These are phyloP conservation scores for Mimosa bimucronata DNA, from an alignment of 306 rosid genomes.

Conservation along the genomic window DNA sequence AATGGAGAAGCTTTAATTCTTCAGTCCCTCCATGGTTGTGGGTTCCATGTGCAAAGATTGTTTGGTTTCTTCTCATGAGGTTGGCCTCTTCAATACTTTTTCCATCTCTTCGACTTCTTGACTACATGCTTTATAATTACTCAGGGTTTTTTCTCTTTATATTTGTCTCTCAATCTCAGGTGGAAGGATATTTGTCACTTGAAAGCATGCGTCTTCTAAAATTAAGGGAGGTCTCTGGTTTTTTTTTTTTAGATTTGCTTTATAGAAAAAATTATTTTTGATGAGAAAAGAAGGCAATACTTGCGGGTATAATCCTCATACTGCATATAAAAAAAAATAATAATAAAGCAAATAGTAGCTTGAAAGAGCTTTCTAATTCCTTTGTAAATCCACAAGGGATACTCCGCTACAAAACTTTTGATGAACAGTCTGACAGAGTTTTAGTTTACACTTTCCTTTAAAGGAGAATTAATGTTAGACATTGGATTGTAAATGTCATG, in stretches of 20 bases:
- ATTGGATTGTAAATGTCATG: too few relatives aligned
- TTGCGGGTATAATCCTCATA: background rate
- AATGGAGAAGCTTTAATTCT: too few relatives aligned
- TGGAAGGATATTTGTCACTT: too few relatives aligned
- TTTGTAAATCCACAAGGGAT: background rate
- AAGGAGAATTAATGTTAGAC: constrained; percentile 21
- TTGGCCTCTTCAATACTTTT: constrained; percentile 31
- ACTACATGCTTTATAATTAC: constrained; percentile 8
- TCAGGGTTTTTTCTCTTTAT: constrained; percentile 20
- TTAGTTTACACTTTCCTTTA: constrained; percentile 33
- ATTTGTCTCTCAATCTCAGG: constrained; percentile 40
- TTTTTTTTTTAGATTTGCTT: background rate
- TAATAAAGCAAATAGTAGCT: background rate
- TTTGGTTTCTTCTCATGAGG: constrained; percentile 46
- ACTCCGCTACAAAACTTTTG: background rate
- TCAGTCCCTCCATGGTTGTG: constrained; percentile 87
- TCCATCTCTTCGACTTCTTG: background rate
- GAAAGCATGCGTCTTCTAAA: too few relatives aligned
- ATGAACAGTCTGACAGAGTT: too few relatives aligned
- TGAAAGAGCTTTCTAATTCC: background rate
- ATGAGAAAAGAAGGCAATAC: background rate
- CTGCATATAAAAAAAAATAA: background rate
- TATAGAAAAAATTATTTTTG: background rate
- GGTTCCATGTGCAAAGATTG: constrained; percentile 49
- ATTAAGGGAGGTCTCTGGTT: too few relatives aligned